phyloP scores from a whole-genome alignment of 2,329 filamentous ascomycete genomes.

The Diplodia sapinea region DNA sequence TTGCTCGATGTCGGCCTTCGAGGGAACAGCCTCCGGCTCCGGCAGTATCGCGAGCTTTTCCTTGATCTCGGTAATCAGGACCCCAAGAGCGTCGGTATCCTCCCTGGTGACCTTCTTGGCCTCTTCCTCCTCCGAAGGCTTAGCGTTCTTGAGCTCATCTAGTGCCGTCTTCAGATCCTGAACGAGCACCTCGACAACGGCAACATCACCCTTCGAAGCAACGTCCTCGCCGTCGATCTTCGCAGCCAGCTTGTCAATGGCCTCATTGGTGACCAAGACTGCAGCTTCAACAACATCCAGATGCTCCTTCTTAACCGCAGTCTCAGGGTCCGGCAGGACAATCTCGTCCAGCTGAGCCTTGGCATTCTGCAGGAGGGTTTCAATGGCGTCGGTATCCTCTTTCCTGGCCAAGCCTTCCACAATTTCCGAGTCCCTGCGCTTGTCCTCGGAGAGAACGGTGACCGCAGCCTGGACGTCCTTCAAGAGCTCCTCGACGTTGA shows the following conservation, averaged over 20 bases:
- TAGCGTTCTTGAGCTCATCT: constrained; percentile 65
- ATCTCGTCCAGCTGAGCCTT: constrained; percentile 88
- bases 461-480: constrained; percentile 66
- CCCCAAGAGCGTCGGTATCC: constrained; percentile 79
- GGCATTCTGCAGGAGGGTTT: constrained; percentile 86
- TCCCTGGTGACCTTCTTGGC: constrained; percentile 73
- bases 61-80: constrained; percentile 86
- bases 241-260: constrained; percentile 68
- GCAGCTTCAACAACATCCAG: constrained; percentile 69
- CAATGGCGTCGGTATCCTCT: constrained; percentile 88
- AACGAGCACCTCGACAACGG: constrained; percentile 75
- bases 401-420: constrained; percentile 67
- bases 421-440: constrained; percentile 33
- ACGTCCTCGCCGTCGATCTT: constrained; percentile 68
- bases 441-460: constrained; percentile 49
- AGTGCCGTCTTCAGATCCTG: constrained; percentile 76
- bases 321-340: constrained; percentile 67
- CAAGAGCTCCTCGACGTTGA: constrained; percentile 52
- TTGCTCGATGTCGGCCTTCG: constrained; percentile 75
- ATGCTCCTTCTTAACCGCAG: constrained; percentile 67
- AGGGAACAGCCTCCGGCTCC: constrained; percentile 72
- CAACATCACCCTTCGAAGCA: constrained; percentile 79
- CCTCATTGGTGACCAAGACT: constrained; percentile 76
- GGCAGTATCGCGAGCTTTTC: constrained; percentile 72
- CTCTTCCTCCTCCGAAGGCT: constrained; percentile 57